phyloP scores from a whole-genome alignment of 2,329 filamentous ascomycete genomes.

The Epichloe sp. region DNA sequence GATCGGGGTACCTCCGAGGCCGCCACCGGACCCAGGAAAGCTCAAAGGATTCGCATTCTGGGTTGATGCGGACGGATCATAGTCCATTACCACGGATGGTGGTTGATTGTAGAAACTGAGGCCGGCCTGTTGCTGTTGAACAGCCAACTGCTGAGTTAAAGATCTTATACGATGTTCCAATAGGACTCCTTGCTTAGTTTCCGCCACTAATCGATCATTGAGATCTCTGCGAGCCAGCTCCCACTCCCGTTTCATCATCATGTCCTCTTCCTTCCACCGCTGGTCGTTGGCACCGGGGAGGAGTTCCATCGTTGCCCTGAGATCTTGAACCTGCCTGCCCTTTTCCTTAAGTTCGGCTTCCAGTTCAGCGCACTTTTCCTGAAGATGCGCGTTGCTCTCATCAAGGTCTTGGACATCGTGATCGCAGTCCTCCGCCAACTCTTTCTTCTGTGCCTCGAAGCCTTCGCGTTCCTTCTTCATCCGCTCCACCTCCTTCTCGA shows the following conservation, averaged over 20 bases:
- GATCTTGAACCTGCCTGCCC: constrained; percentile 55
- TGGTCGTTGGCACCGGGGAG: constrained; percentile 49
- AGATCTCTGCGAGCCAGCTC: constrained; percentile 39
- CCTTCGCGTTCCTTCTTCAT: constrained; percentile 43
- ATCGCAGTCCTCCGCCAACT: constrained; percentile 38
- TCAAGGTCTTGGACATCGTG: constrained; percentile 38
- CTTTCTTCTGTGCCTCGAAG: constrained; percentile 40
- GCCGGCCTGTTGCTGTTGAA: constrained; percentile 27
- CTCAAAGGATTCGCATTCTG: constrained; percentile 34
- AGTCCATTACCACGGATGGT: constrained; percentile 33
- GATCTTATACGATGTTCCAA: constrained; percentile 33
- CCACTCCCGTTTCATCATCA: constrained; percentile 42
- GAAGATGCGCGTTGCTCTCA: constrained; percentile 43
- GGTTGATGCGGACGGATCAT: constrained; percentile 26
- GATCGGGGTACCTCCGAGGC: background rate
- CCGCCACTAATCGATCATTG: constrained; percentile 33
- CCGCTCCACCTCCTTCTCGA: constrained; percentile 48
- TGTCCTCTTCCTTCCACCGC: constrained; percentile 37
- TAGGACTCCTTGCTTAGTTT: constrained; percentile 32
- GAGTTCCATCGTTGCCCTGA: constrained; percentile 57
- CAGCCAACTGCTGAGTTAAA: constrained; percentile 33
- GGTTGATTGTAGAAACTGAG: constrained; percentile 32
- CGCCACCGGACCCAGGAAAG: constrained; percentile 4
- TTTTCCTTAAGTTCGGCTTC: constrained; percentile 60
- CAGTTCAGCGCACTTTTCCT: constrained; percentile 49